Percentiles rank a stretch among this genome's conserved stretches.
These are phyloP conservation scores for Geotrichum citri-aurantii DNA, from an alignment of 1,139 yeast genomes.

Conservation along the genomic window DNA sequence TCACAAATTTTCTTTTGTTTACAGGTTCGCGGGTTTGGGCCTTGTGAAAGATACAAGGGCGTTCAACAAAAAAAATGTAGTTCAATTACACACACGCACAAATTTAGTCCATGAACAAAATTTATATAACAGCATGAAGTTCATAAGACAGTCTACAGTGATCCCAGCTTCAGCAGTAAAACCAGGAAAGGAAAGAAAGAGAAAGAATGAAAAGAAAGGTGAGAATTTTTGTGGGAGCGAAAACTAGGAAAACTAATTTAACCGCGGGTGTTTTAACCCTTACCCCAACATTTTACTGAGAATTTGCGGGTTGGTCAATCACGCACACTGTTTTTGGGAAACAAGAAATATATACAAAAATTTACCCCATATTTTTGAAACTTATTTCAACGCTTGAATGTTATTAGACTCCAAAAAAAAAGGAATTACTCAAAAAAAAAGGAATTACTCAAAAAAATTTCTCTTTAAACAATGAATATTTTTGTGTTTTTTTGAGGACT, in stretches of 20 bases:
- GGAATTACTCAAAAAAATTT: no score
- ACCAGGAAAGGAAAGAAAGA: neutral
- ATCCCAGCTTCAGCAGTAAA: neutral
- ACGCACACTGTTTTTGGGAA: no score
- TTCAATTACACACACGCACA: neutral
- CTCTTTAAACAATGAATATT: no score
- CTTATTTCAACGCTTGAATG: no score
- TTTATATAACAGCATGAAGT: neutral
- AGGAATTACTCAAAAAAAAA: no score
- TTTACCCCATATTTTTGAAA: no score
- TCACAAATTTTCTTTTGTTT: neutral
- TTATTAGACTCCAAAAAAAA: no score
- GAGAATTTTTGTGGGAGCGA: neutral
- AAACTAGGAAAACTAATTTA: slow-evolving; percentile 2
- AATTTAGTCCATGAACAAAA: neutral
- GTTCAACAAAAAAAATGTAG: neutral
- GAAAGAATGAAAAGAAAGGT: neutral
- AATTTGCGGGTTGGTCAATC: no score
- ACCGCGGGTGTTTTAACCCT: slow-evolving; percentile 15
- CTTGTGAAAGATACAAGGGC: neutral
- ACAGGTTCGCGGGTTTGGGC: neutral
- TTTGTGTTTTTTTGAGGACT: no score
- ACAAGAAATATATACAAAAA: no score
- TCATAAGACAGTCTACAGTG: neutral
- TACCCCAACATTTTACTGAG: neutral